Percentiles rank a stretch among this genome's conserved stretches.
phyloP scores from a whole-genome alignment of 1,284 basidiomycete genomes.

The Puccinia horiana region DNA sequence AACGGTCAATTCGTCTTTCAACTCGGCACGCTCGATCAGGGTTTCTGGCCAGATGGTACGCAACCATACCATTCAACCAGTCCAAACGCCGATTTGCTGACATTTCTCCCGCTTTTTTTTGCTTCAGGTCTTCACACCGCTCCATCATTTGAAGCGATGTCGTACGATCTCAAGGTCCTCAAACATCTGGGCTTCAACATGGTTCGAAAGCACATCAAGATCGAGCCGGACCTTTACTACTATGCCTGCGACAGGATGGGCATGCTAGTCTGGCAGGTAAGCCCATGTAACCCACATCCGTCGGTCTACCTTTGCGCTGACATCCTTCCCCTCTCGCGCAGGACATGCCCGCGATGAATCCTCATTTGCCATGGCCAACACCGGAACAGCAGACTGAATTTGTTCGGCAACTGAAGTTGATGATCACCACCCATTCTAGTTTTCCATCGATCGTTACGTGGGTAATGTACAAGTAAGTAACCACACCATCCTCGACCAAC shows the following conservation, averaged over 20 bases:
- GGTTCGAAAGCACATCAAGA: constrained; percentile 50
- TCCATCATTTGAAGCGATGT: constrained; percentile 48
- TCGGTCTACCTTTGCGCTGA: not conserved
- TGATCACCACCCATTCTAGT: constrained; percentile 26
- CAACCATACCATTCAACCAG: not conserved
- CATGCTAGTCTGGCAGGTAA: constrained; percentile 49
- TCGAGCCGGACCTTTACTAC: constrained; percentile 49
- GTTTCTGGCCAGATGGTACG: constrained; percentile 50
- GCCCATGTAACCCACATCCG: not conserved
- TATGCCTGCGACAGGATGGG: constrained; percentile 47
- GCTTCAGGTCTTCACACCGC: constrained; percentile 45
- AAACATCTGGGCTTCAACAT: constrained; percentile 50
- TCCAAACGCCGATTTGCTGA: not conserved
- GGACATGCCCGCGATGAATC: constrained; percentile 41
- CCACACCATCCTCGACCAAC: not conserved
- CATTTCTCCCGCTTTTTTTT: not conserved
- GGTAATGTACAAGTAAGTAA: constrained; percentile 41
- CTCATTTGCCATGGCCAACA: constrained; percentile 4
- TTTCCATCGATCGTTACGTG: constrained; percentile 42
- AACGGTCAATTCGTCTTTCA: constrained; percentile 50
- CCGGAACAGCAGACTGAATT: constrained; percentile 33
- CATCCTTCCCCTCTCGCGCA: not conserved
- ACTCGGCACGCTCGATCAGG: constrained; percentile 49
- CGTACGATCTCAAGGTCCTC: constrained; percentile 41
- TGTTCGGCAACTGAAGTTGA: constrained; percentile 31